Conservation (phyloP, 805 yeast genomes). For the Ogataea saltuana region DNA sequence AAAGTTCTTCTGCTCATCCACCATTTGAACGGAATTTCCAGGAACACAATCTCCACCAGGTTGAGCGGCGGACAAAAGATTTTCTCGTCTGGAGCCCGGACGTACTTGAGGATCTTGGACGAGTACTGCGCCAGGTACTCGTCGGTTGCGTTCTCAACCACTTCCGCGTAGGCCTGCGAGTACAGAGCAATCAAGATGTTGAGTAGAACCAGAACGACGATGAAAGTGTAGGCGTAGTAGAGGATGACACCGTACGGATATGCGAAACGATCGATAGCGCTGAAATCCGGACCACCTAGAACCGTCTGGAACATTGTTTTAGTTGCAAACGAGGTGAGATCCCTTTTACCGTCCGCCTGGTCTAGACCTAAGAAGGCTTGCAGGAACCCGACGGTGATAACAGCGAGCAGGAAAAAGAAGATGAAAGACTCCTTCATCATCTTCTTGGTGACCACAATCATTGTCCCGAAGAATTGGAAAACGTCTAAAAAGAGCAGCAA, state of each 20-base stretch:
- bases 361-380: slow-evolving; percentile 89
- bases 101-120: slow-evolving; percentile 77
- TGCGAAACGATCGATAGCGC: slow-evolving; percentile 67
- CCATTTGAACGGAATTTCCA: slow-evolving; percentile 46
- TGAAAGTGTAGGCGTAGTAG: slow-evolving; percentile 75
- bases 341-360: slow-evolving; percentile 81
- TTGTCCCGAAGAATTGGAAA: slow-evolving; percentile 79
- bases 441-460: slow-evolving; percentile 80
- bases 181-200: slow-evolving; percentile 84
- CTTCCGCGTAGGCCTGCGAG: slow-evolving; percentile 79
- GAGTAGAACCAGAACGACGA: slow-evolving; percentile 71
- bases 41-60: slow-evolving; percentile 59
- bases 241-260: slow-evolving; percentile 84
- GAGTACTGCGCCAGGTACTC: slow-evolving; percentile 85
- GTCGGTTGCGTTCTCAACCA: slow-evolving; percentile 78
- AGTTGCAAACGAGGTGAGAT: slow-evolving; percentile 65
- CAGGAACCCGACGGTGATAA: slow-evolving; percentile 75
- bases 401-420: slow-evolving; percentile 70
- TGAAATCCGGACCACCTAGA: slow-evolving; percentile 72
- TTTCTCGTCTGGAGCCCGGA: slow-evolving; percentile 85
- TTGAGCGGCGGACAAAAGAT: slow-evolving; percentile 86
- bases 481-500: slow-evolving; percentile 76
- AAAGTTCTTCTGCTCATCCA: slow-evolving; percentile 36
- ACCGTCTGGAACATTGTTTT: slow-evolving; percentile 69
- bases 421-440: slow-evolving; percentile 88